These are phyloP conservation scores for Lentinula aciculospora DNA, from an alignment of 768 basidiomycete species.

Conservation along the genomic window DNA sequence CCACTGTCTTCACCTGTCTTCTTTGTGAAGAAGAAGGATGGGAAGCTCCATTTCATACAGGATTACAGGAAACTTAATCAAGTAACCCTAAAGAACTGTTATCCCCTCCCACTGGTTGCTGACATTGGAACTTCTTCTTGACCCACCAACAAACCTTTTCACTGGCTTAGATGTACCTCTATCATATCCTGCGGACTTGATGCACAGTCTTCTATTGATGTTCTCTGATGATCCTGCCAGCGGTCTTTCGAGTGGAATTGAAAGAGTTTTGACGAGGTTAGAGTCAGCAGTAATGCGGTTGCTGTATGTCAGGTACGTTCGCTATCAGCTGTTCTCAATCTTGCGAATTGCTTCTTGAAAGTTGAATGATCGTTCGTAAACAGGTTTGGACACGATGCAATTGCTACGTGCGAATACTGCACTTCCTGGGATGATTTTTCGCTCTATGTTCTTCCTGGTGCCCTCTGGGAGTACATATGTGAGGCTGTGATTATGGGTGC, in stretches of 20 bases:
- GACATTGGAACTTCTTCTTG: slow-evolving; percentile 34
- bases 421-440: slow-evolving; percentile 54
- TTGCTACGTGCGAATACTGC: slow-evolving; percentile 65
- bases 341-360: no score
- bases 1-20: no score
- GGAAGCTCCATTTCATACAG: no score
- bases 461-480: slow-evolving; percentile 54
- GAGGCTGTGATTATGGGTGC: slow-evolving; percentile 48
- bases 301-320: slow-evolving; percentile 53
- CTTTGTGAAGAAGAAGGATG: no score
- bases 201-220: slow-evolving; percentile 40
- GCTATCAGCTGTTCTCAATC: no score
- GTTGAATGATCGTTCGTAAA: no score
- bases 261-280: slow-evolving; percentile 49
- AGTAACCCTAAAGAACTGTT: no score
- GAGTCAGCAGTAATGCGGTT: slow-evolving; percentile 51
- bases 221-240: slow-evolving; percentile 31
- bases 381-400: slow-evolving; percentile 65
- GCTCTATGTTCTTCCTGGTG: slow-evolving; percentile 48
- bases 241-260: slow-evolving; percentile 40
- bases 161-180: slow-evolving; percentile 46
- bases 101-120: no score
- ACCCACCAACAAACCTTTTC: slow-evolving; percentile 60
- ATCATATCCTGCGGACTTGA: slow-evolving; percentile 44
- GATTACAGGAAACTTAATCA: no score